Evolutionary conservation across 148 eudicot genomes (phyloP), one percentile per base, ranked within the genome.

Genomic region (Chenopodium album): DNA sequence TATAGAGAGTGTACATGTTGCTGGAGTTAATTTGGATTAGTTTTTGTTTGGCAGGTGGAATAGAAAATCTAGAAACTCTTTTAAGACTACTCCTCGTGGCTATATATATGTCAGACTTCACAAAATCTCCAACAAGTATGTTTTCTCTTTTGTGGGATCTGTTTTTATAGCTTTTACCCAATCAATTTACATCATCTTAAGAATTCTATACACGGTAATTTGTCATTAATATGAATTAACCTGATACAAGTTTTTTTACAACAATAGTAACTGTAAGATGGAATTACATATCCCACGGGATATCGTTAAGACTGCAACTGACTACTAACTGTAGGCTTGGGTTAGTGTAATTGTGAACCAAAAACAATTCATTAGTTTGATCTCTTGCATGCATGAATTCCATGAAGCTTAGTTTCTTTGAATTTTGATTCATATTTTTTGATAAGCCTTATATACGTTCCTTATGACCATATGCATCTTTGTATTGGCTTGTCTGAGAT

Each of bases 61-160:
- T 31, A 31, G 32, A 31, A 31, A 31, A 31, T 31, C 1, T 31
- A 31, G 32, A 31, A 31, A 52, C 83, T 79, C 97, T 13, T 94
- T 94, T 69, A 96, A 94, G 89, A 88, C 94, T 23, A 82, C 90
- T 82, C 95, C 94, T 37, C 87, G 87, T 47, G 98, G 97, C 77
- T 94, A 92, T 82, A 87, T 96, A 82, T 96, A 92, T 66, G 89
- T 96, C 79, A 92, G 99, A 81, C 89, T 96, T 32, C 95, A 96
- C 87, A 89, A 94, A 82, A 88, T 91, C 22, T 77, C 94, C 23
- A 86, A 91, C 32, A 31, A 31, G 32, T 31, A 31, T 31, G 32
- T 31, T 31, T 31, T 31, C 32, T 31, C 32, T 31, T 1, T 37
- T 80, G 19, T 34, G 63, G 12, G 50, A 12, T 1, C 32, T 31